Evolutionary conservation across 2,329 filamentous ascomycete species (phyloP).

Genomic region (Ophiostoma quercus): DNA sequence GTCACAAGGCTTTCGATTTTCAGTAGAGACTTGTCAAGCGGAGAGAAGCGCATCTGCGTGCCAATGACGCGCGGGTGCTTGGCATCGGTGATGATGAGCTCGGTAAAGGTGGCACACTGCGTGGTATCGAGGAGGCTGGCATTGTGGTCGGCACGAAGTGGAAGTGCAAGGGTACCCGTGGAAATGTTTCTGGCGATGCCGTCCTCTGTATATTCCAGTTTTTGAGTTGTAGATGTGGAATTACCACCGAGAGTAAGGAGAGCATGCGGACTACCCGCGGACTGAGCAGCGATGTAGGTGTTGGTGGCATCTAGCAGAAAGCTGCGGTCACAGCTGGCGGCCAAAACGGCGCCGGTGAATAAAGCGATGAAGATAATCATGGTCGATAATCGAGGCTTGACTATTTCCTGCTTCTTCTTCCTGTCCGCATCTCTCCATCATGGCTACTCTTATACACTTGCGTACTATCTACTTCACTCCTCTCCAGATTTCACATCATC

Average conservation of each 20-base stretch:
- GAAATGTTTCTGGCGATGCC: background rate
- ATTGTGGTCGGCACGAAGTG: background rate
- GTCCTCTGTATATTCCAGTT: background rate
- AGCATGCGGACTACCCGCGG: background rate
- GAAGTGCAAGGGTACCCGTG: background rate
- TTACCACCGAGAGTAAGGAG: background rate
- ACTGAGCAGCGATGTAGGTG: background rate
- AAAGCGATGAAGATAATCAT: background rate
- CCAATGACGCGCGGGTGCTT: too few relatives aligned
- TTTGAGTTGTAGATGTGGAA: background rate
- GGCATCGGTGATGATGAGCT: too few relatives aligned
- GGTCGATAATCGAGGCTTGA: too few relatives aligned
- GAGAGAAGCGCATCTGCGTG: too few relatives aligned
- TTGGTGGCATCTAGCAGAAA: background rate
- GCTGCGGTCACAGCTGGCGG: background rate
- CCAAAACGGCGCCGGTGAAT: background rate
- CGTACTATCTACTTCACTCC: background rate
- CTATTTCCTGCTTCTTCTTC: too few relatives aligned
- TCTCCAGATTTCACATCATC: background rate
- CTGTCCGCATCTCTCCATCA: too few relatives aligned
- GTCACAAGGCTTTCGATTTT: too few relatives aligned
- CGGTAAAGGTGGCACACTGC: background rate
- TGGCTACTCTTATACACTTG: background rate
- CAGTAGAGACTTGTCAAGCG: too few relatives aligned
- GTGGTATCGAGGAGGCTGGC: background rate